Conservation (phyloP, 495 filamentous ascomycete species). For the Gamarada debralockiae region DNA sequence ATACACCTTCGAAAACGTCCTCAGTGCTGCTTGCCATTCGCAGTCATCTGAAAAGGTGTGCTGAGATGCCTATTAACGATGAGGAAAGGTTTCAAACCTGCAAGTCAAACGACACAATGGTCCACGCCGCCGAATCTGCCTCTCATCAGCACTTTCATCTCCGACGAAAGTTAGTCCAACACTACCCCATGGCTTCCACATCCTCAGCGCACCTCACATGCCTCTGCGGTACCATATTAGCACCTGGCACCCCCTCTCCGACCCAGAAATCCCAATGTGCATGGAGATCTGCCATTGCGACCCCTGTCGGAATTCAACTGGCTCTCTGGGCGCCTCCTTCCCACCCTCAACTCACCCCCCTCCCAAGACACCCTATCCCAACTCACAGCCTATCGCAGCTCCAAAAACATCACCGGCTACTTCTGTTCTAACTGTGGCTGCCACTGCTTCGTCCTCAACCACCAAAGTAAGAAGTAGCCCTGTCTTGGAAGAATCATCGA, state of each 20-base stretch:
- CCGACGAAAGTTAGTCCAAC: too few species aligned
- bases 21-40: too few species aligned
- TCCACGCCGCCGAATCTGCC: too few species aligned
- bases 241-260: neutral
- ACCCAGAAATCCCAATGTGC: neutral
- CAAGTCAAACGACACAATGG: too few species aligned
- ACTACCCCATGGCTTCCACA: slow-evolving; percentile 2
- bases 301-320: slow-evolving; percentile 4
- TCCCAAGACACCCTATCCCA: neutral
- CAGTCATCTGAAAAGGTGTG: too few species aligned
- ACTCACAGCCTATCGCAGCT: slow-evolving; percentile 3
- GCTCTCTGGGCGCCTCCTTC: neutral
- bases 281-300: slow-evolving; percentile 4
- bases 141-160: too few species aligned
- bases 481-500: slow-evolving; percentile 7
- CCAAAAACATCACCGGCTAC: neutral
- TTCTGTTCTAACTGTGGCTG: slow-evolving; percentile 7
- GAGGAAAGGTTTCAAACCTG: too few species aligned
- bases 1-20: too few species aligned
- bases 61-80: too few species aligned
- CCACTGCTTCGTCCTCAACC: neutral
- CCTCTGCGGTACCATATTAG: slow-evolving; percentile 7
- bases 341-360: slow-evolving; percentile 6
- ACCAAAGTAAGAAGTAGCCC: neutral
- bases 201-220: slow-evolving; percentile 2